Evolutionary conservation across 2,329 filamentous ascomycete species (phyloP).

Genomic region (Ceratocystis diversiconidia): DNA sequence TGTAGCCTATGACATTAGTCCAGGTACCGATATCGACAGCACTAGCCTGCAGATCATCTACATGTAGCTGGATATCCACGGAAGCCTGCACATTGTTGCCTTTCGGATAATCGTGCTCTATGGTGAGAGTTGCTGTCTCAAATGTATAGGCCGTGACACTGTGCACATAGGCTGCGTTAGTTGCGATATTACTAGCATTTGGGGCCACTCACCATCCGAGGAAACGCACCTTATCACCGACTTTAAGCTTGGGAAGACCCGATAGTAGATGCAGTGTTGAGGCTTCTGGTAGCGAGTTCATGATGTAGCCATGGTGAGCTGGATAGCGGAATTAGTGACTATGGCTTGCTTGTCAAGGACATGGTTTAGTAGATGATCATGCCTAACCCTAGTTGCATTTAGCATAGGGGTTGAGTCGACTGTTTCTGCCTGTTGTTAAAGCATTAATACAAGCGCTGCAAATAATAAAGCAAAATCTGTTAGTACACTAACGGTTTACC

Average conservation of each 20-base stretch:
- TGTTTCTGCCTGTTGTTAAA: not conserved
- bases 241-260: conserved; percentile 36
- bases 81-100: conserved; percentile 34
- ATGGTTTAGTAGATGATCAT: no score
- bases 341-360: no score
- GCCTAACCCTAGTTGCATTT: not conserved
- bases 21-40: conserved; percentile 63
- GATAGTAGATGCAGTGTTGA: conserved; percentile 52
- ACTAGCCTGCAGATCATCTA: conserved; percentile 48
- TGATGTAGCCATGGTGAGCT: not conserved
- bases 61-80: conserved; percentile 59
- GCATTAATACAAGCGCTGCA: not conserved
- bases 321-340: no score
- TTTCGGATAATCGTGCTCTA: conserved; percentile 53
- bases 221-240: conserved; percentile 73
- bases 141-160: conserved; percentile 37
- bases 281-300: conserved; percentile 48
- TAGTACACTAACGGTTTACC: not conserved
- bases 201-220: conserved; percentile 62
- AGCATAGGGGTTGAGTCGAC: not conserved
- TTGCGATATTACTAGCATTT: not conserved
- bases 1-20: conserved; percentile 79
- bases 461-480: not conserved
- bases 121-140: conserved; percentile 43
- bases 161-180: conserved; percentile 20